Conservation (phyloP, 78 protist species). For the Guillardia theta region DNA sequence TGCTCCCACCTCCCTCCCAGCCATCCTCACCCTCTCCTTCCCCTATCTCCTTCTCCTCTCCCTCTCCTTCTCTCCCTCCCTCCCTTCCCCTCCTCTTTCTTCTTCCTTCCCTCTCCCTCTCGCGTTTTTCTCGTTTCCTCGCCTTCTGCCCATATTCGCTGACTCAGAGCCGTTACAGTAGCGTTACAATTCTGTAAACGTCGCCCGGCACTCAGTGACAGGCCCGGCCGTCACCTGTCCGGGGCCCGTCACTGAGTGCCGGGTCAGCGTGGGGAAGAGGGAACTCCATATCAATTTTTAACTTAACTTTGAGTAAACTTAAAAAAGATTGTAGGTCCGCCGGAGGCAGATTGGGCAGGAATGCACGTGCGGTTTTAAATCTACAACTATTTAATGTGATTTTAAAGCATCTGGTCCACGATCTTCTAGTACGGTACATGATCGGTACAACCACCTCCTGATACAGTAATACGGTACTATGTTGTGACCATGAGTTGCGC, state of each 20-base stretch:
- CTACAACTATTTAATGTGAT: no score
- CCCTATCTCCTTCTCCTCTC: background rate
- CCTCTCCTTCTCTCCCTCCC: background rate
- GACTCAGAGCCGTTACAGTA: background rate
- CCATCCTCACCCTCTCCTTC: background rate
- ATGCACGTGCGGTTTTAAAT: no score
- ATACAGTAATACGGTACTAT: no score
- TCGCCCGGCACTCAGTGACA: background rate
- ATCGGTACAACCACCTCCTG: no score
- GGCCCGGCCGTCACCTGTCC: background rate
- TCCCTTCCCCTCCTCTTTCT: background rate
- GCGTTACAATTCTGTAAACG: background rate
- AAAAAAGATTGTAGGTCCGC: no score
- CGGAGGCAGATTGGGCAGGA: no score
- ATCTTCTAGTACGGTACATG: no score
- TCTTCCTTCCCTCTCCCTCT: background rate
- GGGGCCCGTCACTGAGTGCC: background rate
- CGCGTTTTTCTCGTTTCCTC: background rate
- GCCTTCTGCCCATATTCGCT: background rate
- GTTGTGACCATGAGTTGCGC: no score
- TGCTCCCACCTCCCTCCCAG: background rate
- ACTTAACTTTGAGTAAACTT: no score
- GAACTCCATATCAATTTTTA: no score
- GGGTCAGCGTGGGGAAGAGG: background rate
- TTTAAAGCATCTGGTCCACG: no score